These are phyloP conservation scores for Tagetes patula DNA, from an alignment of 129 eudicot species.

Conservation along the genomic window DNA sequence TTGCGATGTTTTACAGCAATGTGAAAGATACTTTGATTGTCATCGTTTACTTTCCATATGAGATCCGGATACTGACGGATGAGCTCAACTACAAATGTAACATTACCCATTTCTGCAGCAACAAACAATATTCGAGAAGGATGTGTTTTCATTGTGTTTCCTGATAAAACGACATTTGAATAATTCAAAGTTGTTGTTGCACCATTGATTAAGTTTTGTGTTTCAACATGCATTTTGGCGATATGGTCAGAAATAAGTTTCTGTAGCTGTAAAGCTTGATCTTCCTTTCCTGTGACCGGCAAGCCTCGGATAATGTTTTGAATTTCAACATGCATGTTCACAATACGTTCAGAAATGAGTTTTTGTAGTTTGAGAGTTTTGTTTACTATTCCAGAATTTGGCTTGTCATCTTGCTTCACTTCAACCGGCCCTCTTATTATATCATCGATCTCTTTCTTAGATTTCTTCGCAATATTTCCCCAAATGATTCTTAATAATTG, in stretches of 20 bases:
- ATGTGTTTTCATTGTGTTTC: background rate
- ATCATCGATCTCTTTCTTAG: background rate
- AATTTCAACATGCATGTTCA: slow-evolving; percentile 14
- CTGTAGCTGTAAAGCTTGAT: slow-evolving; percentile 19
- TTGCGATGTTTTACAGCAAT: slow-evolving; percentile 8
- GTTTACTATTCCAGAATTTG: slow-evolving; percentile 5
- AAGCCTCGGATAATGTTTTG: background rate
- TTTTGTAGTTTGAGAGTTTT: slow-evolving; percentile 23
- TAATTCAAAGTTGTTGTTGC: background rate
- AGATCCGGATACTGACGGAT: background rate
- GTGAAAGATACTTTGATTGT: background rate
- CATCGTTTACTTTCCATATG: slow-evolving; percentile 8
- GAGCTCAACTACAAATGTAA: slow-evolving; percentile 2
- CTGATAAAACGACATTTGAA: background rate
- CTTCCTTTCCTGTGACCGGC: background rate
- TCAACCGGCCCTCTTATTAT: slow-evolving; percentile 14
- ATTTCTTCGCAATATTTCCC: background rate
- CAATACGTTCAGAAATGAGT: slow-evolving; percentile 12
- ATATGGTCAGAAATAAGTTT: slow-evolving; percentile 16
- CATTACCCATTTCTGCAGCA: slow-evolving; percentile 10
- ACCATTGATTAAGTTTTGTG: background rate
- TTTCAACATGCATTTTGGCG: slow-evolving; percentile 1
- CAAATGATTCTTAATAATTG: slow-evolving; percentile 16
- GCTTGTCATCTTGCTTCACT: slow-evolving; percentile 3
- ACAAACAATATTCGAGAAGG: slow-evolving; percentile 1